Conservation (phyloP, 371 early-diverging fungal genomes). For the Parasitella parasitica region DNA sequence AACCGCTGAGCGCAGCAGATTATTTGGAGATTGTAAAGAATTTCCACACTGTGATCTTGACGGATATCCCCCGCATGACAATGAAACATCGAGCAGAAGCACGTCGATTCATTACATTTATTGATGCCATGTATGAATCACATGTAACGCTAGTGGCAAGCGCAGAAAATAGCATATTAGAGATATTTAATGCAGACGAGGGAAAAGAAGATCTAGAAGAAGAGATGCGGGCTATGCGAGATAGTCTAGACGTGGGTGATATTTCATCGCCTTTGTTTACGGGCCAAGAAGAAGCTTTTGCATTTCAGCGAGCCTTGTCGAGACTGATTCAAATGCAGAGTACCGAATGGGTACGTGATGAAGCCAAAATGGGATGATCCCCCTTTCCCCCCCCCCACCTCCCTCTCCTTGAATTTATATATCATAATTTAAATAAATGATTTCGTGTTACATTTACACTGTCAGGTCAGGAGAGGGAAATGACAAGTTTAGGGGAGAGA, state of each 20-base stretch:
- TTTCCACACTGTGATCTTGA: conserved; percentile 77
- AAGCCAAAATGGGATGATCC: conserved; percentile 14
- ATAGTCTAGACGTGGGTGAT: conserved; percentile 43
- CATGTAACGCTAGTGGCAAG: conserved; percentile 66
- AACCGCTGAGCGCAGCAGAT: conserved; percentile 86
- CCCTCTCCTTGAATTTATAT: background rate
- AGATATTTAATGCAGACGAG: conserved; percentile 69
- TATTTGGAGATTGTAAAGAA: conserved; percentile 77
- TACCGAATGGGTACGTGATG: conserved; percentile 49
- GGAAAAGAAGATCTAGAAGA: conserved; percentile 34
- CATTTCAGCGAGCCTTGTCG: conserved; percentile 91
- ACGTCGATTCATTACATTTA: conserved; percentile 89
- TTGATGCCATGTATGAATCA: conserved; percentile 91
- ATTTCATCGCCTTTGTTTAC: conserved; percentile 70
- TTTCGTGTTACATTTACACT: background rate
- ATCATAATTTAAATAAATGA: background rate
- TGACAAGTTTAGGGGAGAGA: background rate
- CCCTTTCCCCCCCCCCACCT: too few species aligned
- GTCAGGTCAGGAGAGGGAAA: background rate
- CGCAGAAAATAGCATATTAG: conserved; percentile 65
- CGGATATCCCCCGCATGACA: conserved; percentile 86
- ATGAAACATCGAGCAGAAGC: conserved; percentile 83
- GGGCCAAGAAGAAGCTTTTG: conserved; percentile 94
- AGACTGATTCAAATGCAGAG: conserved; percentile 91
- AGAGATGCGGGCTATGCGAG: conserved; percentile 41